A percentile compares a stretch with the other conserved stretches of the same genome.
Evolutionary conservation across 106 monocot species (phyloP).

Genomic region (Amphibolis antarctica): DNA sequence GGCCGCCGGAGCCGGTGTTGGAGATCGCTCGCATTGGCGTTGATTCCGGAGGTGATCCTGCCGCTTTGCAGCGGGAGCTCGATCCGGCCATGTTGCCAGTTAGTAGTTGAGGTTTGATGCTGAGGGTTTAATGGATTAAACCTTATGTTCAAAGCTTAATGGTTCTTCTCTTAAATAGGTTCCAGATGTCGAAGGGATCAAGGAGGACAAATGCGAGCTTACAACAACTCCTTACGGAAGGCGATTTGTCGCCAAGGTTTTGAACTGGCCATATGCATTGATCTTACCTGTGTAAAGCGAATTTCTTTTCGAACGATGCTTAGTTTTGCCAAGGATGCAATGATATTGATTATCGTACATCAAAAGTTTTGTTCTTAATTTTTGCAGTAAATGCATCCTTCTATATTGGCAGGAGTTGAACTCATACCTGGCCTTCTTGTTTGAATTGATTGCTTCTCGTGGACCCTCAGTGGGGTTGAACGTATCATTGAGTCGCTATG

Average conservation of each 20-base stretch:
- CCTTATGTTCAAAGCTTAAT: background rate
- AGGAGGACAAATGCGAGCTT: constrained; percentile 64
- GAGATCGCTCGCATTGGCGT: constrained; percentile 85
- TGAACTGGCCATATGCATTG: background rate
- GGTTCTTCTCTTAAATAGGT: constrained; percentile 26
- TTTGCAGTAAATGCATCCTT: background rate
- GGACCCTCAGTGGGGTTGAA: constrained; percentile 69
- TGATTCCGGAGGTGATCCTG: constrained; percentile 72
- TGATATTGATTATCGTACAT: background rate
- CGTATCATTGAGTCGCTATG: constrained; percentile 67
- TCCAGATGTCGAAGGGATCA: constrained; percentile 65
- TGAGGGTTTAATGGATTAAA: background rate
- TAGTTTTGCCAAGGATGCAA: too few relatives aligned
- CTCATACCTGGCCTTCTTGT: constrained; percentile 72
- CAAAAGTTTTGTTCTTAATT: background rate
- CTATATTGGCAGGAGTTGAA: constrained; percentile 59
- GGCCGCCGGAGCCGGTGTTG: constrained; percentile 85
- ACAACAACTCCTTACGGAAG: constrained; percentile 72
- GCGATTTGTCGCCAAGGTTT: constrained; percentile 69
- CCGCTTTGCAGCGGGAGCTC: constrained; percentile 47
- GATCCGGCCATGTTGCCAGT: constrained; percentile 67
- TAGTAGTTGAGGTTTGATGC: constrained; percentile 5
- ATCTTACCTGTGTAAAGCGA: background rate
- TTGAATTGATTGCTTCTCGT: constrained; percentile 58
- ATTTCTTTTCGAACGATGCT: too few relatives aligned